Conservation (phyloP, 768 basidiomycete genomes). For the Suillus plorans region DNA sequence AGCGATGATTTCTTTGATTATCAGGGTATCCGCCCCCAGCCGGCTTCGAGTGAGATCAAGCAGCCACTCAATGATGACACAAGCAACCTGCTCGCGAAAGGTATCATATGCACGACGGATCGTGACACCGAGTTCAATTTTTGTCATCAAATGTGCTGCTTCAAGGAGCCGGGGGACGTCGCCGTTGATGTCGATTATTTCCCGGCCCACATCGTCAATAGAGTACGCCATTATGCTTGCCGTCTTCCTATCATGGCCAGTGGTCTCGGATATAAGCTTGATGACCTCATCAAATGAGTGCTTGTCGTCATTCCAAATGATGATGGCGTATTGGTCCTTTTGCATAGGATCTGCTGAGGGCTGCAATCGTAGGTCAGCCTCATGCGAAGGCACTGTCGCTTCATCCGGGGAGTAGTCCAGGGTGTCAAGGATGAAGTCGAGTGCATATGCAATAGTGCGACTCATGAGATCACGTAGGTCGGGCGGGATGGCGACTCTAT, state of each 20-base stretch:
- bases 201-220: constrained; percentile 80
- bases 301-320: constrained; percentile 97
- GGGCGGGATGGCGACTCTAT: constrained; percentile 54
- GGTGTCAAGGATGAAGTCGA: constrained; percentile 83
- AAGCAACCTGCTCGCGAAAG: constrained; percentile 82
- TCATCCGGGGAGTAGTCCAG: constrained; percentile 83
- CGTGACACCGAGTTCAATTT: constrained; percentile 91
- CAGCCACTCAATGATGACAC: constrained; percentile 85
- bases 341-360: constrained; percentile 76
- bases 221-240: constrained; percentile 54
- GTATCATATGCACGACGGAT: constrained; percentile 85
- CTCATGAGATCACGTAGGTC: constrained; percentile 76
- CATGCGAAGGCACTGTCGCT: constrained; percentile 60
- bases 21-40: constrained; percentile 62
- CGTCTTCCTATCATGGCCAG: constrained; percentile 51
- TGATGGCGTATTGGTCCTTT: constrained; percentile 76
- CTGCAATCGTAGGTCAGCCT: constrained; percentile 70
- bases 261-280: constrained; percentile 60
- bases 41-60: constrained; percentile 76
- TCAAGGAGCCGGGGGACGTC: constrained; percentile 58
- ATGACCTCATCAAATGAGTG: constrained; percentile 91
- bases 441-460: constrained; percentile 68
- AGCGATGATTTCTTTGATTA: constrained; percentile 73
- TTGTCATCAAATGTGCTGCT: constrained; percentile 73
- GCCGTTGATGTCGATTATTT: constrained; percentile 76